Evolutionary conservation across 1,284 basidiomycete species (phyloP), one percentile per base, ranked within the genome.

Genomic region (Dichomitus squalens): DNA sequence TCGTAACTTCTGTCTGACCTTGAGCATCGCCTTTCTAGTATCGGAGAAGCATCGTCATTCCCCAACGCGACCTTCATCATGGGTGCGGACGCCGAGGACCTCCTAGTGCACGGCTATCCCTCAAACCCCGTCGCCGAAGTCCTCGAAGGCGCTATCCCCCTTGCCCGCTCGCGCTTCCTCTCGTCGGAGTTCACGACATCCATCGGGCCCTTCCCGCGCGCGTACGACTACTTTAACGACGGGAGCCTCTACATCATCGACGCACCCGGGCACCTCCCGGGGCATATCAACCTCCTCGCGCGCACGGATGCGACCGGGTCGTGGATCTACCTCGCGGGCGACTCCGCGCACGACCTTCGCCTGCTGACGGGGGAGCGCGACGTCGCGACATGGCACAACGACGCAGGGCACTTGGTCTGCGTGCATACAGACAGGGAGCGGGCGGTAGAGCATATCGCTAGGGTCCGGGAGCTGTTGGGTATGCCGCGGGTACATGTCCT

Each of bases 301-400:
- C 80, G 85, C 44, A 86, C 84, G 20, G 82, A 80, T 14, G 36
- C 73, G 3, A 74, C 80, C 20, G 83, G 82, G 4, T 76, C 72
- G 5, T 86, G 83, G 84, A 73, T 84, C 23, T 81, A 77, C 59
- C 74, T 86, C n/a, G 82, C 73, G 2, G 82, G 78, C 0, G 83
- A 86, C 64, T 77, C 77, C 43, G 82, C 79, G 5, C 85, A 86
- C 63, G 78, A 84, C 66, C 74, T 74, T 71, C 73, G 78, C 18
- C 69, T 85, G 47, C 65, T 86, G 38, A 80, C 74, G 3, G 79
- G 79, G 12, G 74, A 80, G 61, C 71, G 71, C 25, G 64, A 73
- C 3, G 73, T 85, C 35, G 75, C 78, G 41, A 60, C 11, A 65
- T 67, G 53, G 63, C 61, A 33, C 59, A 70, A 49, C 53, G 62